Evolutionary conservation across 1,139 yeast genomes (phyloP).

Genomic region (Komagataea norvegica): DNA sequence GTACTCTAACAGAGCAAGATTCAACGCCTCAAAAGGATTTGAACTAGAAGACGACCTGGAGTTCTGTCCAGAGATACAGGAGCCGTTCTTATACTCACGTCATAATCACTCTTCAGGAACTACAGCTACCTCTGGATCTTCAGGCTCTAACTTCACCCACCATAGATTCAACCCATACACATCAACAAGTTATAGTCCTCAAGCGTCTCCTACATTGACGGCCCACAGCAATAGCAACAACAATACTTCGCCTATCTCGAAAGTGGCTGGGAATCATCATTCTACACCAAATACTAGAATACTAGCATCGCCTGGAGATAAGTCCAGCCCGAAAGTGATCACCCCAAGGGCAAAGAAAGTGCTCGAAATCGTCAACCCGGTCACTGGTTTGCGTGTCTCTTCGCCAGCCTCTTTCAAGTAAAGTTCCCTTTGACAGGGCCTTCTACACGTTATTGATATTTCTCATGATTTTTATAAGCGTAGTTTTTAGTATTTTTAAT

Average conservation of each 20-base stretch:
- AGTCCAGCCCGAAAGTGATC: constrained; percentile 18
- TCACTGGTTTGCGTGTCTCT: constrained; percentile 62
- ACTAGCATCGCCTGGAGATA: constrained; percentile 18
- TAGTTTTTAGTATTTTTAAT: too few relatives aligned
- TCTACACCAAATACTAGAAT: constrained; percentile 6
- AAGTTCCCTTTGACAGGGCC: neutral
- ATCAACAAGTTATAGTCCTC: constrained; percentile 51
- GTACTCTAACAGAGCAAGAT: constrained; percentile 25
- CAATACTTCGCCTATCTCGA: constrained; percentile 25
- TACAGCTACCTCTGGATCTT: neutral
- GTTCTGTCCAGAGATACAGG: constrained; percentile 55
- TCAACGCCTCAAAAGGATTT: constrained; percentile 47
- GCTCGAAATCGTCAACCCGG: constrained; percentile 74
- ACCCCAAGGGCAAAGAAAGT: constrained; percentile 61
- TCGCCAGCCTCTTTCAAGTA: constrained; percentile 42
- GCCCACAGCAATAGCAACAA: too few relatives aligned
- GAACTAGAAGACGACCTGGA: constrained; percentile 63
- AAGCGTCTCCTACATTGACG: constrained; percentile 25
- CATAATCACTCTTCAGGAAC: constrained; percentile 7
- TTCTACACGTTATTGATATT: neutral
- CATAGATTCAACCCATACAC: constrained; percentile 57
- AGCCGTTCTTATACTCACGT: constrained; percentile 3
- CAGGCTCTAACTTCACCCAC: constrained; percentile 16
- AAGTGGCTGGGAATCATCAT: too few relatives aligned
- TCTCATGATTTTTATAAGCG: too few relatives aligned